A percentile compares a stretch with the other conserved stretches of the same genome.
These are phyloP conservation scores for Malus hybrid DNA, from an alignment of 331 rosid species.

Conservation along the genomic window DNA sequence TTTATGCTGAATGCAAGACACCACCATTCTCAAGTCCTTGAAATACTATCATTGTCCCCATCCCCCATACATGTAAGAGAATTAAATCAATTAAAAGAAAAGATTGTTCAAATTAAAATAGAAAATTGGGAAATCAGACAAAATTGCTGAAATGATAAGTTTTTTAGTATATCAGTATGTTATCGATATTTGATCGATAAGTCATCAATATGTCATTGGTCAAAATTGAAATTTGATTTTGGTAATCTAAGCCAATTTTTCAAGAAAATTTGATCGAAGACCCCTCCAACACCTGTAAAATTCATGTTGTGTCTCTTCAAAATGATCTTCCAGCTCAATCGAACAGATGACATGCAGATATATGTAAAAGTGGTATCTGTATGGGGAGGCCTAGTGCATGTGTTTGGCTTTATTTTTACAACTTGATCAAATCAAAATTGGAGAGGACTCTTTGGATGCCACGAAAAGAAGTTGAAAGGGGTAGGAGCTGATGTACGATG, in stretches of 20 bases:
- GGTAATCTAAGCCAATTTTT: too few species aligned
- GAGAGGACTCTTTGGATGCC: slow-evolving; percentile 48
- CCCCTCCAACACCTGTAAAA: background rate
- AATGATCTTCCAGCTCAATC: too few species aligned
- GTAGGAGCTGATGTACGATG: background rate
- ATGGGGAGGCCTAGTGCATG: background rate
- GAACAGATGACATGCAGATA: too few species aligned
- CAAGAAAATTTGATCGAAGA: slow-evolving; percentile 16
- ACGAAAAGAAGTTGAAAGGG: slow-evolving; percentile 39
- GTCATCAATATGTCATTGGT: too few species aligned
- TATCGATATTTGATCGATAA: too few species aligned
- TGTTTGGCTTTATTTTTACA: slow-evolving; percentile 9
- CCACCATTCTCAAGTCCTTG: slow-evolving; percentile 40
- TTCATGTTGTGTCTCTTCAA: background rate
- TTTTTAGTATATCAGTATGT: too few species aligned
- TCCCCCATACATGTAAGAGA: slow-evolving; percentile 6
- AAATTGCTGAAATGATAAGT: too few species aligned
- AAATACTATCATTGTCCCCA: slow-evolving; percentile 42
- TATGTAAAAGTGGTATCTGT: too few species aligned
- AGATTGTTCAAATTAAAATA: too few species aligned
- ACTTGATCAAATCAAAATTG: background rate
- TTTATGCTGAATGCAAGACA: slow-evolving; percentile 82
- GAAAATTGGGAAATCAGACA: too few species aligned
- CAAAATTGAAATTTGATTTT: background rate
- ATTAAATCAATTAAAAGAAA: background rate